Evolutionary conservation across 2,329 filamentous ascomycete species (phyloP).

Genomic region (Colletotrichum sp.): DNA sequence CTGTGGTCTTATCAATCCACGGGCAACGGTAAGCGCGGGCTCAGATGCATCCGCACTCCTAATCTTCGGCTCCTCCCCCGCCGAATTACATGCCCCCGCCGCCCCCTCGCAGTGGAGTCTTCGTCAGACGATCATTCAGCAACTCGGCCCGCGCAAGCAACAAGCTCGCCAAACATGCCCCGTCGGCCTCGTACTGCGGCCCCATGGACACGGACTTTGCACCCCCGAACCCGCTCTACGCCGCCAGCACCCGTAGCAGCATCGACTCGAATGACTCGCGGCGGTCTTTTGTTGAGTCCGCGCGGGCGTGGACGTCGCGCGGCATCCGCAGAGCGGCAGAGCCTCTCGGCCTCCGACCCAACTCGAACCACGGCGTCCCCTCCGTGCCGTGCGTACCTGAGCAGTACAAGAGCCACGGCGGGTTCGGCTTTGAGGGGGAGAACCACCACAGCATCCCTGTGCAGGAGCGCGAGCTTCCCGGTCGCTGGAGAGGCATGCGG

Average conservation of each 20-base stretch:
- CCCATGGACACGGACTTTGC: constrained; percentile 6
- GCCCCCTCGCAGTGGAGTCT: not conserved
- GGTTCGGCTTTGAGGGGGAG: constrained; percentile 8
- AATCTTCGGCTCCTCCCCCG: too few relatives aligned
- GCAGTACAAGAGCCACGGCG: constrained; percentile 35
- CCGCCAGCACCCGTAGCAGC: constrained; percentile 17
- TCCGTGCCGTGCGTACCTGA: constrained; percentile 48
- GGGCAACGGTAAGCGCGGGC: too few relatives aligned
- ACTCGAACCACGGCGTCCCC: constrained; percentile 52
- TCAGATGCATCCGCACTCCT: too few relatives aligned
- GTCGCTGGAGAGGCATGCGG: constrained; percentile 13
- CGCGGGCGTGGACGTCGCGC: constrained; percentile 9
- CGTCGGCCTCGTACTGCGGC: not conserved
- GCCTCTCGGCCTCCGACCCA: constrained; percentile 44
- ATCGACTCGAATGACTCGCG: constrained; percentile 20
- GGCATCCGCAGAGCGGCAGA: constrained; percentile 17
- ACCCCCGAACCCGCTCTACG: not conserved
- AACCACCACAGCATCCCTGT: not conserved
- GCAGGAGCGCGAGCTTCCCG: constrained; percentile 10
- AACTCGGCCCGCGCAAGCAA: constrained; percentile 22
- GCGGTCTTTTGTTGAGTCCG: constrained; percentile 7
- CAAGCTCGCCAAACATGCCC: constrained; percentile 30
- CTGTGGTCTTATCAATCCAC: too few relatives aligned
- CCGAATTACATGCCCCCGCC: too few relatives aligned
- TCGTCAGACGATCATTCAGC: constrained; percentile 17